These are phyloP conservation scores for Abrus precatorius DNA, from an alignment of 306 rosid species.

Conservation along the genomic window DNA sequence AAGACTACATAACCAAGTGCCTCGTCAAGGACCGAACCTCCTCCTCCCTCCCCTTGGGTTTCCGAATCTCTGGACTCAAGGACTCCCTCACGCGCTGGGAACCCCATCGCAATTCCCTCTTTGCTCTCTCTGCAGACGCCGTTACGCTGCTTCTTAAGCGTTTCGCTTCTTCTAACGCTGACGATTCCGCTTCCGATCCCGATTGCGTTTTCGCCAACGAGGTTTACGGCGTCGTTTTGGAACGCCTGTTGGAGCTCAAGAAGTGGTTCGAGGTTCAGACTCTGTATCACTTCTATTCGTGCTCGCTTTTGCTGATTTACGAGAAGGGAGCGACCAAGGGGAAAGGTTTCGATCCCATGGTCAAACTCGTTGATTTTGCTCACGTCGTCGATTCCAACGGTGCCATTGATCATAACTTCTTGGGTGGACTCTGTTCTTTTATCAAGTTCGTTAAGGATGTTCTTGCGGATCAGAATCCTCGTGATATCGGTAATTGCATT, in stretches of 20 bases:
- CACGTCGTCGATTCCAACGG: conserved; percentile 72
- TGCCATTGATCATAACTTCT: conserved; percentile 87
- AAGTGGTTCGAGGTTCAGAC: conserved; percentile 91
- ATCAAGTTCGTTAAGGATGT: conserved; percentile 73
- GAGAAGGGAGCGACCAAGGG: conserved; percentile 53
- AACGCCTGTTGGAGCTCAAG: conserved; percentile 73
- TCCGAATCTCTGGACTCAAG: conserved; percentile 70
- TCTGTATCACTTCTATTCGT: conserved; percentile 71
- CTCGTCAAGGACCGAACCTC: conserved; percentile 62
- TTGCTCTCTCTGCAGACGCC: conserved; percentile 47
- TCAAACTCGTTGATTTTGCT: conserved; percentile 88
- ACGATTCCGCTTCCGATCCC: conserved; percentile 34
- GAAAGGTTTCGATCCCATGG: conserved; percentile 44
- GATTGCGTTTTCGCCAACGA: conserved; percentile 60
- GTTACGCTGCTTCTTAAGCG: conserved; percentile 54
- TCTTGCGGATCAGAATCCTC: not conserved
- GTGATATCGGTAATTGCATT: no score
- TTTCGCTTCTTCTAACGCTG: conserved; percentile 68
- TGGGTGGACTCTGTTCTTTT: conserved; percentile 93
- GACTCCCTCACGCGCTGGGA: conserved; percentile 62
- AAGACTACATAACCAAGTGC: conserved; percentile 67
- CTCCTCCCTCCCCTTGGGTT: conserved; percentile 63
- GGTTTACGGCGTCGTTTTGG: conserved; percentile 69
- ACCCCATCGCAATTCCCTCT: conserved; percentile 54
- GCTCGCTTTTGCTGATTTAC: conserved; percentile 71